Conservation (phyloP, 73 alveolate genomes). For the Chromera velia region DNA sequence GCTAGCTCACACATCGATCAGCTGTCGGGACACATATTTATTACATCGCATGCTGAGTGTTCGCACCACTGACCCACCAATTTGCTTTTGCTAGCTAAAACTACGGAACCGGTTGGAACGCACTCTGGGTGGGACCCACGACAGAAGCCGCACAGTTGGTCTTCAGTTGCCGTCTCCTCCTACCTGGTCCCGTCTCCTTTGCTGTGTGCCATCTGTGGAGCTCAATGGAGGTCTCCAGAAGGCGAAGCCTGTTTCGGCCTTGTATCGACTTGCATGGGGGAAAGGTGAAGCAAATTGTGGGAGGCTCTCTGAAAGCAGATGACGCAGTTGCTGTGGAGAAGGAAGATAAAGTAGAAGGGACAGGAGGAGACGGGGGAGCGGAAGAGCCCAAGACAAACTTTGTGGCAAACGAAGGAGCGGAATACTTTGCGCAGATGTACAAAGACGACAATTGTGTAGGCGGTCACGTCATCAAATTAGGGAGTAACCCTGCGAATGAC, state of each 20-base stretch:
- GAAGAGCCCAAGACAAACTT: background rate
- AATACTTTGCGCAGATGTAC: background rate
- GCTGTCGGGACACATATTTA: too few relatives aligned
- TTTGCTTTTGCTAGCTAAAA: too few relatives aligned
- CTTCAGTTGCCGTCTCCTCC: too few relatives aligned
- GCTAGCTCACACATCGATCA: too few relatives aligned
- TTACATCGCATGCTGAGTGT: too few relatives aligned
- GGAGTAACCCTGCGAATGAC: background rate
- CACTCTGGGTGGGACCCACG: too few relatives aligned
- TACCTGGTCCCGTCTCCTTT: too few relatives aligned
- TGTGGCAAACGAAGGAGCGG: background rate
- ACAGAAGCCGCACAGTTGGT: too few relatives aligned
- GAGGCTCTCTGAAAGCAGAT: background rate
- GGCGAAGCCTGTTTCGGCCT: background rate
- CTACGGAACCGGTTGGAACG: too few relatives aligned
- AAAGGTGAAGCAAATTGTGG: background rate
- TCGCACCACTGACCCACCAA: too few relatives aligned
- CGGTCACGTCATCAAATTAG: background rate
- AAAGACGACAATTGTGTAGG: background rate
- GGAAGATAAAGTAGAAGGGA: background rate
- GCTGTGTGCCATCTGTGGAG: too few relatives aligned
- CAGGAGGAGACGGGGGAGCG: background rate
- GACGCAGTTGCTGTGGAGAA: background rate
- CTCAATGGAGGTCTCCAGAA: too few relatives aligned
- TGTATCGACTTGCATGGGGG: background rate